Base-by-base conservation (phyloP, 1,284 basidiomycete species). In the Fereydounia khargensis region DNA sequence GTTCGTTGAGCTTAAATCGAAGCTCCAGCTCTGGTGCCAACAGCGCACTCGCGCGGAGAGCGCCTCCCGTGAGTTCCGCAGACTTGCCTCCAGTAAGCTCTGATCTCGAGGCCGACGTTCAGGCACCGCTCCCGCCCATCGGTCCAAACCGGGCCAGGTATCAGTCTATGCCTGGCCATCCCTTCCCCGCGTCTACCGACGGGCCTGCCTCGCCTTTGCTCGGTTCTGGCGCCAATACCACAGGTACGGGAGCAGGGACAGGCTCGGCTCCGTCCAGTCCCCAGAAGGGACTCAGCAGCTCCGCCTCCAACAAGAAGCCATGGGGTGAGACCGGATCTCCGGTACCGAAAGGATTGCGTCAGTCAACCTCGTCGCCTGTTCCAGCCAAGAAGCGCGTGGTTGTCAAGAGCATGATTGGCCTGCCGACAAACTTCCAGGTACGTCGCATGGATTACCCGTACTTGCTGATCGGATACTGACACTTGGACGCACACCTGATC, bases 41-140 rank as follows among this genome's bases (percentile, higher is more conserved):
- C 8, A 55, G 45, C 8, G 14, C 38, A 30, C 52, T 64, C 7
- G 49, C 49, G 8, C 42, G 49, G 6, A 47, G 60, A n/a, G 60
- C 60, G 13, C 56, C 60, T 11, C 60, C 60, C 6, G 60, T 64
- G 6, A 59, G 56, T 45, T 64, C 60, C 3, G 51, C 44, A 13
- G 57, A 64, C 31, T 56, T 59, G 19, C 38, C 38, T 9, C 6
- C 10, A 4, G 21, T 23, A 4, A 27, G 13, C 10, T 39, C 38
- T 7, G 38, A 23, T 20, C 38, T 39, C 17, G 38, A 39, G 17
- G 7, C 31, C 16, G 36, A 17, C 14, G 7, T n/a, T 28, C n/a
- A n/a, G n/a, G n/a, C n/a, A n/a, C n/a, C n/a, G n/a, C n/a, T n/a
- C n/a, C n/a, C n/a, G n/a, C n/a, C n/a, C n/a, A n/a, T n/a, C n/a